phyloP scores from a whole-genome alignment of 179 eudicot genomes.

The Camellia oleifera region DNA sequence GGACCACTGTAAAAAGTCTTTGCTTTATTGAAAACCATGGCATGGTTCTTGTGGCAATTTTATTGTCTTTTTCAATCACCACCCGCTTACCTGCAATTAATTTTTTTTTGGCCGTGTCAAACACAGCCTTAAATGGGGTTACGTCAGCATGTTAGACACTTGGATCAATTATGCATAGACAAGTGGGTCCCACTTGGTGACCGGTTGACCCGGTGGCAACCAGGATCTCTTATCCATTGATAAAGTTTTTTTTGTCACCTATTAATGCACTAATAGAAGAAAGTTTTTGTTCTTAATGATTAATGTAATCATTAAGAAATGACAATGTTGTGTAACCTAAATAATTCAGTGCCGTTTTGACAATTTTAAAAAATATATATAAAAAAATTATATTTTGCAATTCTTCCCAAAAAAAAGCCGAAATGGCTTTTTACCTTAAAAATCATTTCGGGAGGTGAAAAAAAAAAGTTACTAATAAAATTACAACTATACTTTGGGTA shows the following conservation, averaged over 20 bases:
- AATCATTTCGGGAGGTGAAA: too few relatives aligned
- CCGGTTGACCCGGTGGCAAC: neutral
- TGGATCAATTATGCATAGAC: constrained; percentile 5
- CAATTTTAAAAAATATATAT: too few relatives aligned
- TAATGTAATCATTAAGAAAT: too few relatives aligned
- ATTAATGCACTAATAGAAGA: neutral
- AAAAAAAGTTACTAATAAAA: too few relatives aligned
- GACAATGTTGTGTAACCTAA: too few relatives aligned
- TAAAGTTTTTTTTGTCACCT: neutral
- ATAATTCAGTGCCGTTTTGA: too few relatives aligned
- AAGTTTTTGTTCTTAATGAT: too few relatives aligned
- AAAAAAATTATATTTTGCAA: too few relatives aligned
- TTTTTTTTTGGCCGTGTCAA: neutral
- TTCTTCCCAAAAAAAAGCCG: too few relatives aligned
- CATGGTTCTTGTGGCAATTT: constrained; percentile 19
- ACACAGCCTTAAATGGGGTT: constrained; percentile 10
- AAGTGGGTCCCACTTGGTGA: neutral
- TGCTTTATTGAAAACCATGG: constrained; percentile 18
- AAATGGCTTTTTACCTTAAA: too few relatives aligned
- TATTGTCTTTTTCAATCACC: neutral
- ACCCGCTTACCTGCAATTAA: neutral
- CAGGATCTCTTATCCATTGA: neutral
- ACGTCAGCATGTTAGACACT: constrained; percentile 16
- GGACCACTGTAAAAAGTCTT: constrained; percentile 17
- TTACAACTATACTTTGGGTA: too few relatives aligned